These are phyloP conservation scores for Cerrena zonata DNA, from an alignment of 1,284 basidiomycete genomes.

Conservation along the genomic window DNA sequence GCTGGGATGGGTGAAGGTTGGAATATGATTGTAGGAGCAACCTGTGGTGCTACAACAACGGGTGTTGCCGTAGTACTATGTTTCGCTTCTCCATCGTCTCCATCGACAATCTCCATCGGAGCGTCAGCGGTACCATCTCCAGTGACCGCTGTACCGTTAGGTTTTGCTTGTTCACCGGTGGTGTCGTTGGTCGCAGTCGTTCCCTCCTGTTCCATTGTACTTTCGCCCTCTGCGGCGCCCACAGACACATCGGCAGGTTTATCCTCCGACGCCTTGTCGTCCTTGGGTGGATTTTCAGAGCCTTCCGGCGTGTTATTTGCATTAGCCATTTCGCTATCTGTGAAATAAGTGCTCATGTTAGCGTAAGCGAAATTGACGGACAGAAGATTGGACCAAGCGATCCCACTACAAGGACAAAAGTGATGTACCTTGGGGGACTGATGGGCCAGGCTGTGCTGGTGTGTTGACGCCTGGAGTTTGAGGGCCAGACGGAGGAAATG, in stretches of 20 bases:
- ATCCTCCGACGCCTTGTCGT: not conserved
- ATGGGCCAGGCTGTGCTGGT: constrained; percentile 17
- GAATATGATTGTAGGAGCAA: constrained; percentile 1
- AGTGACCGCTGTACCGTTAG: not conserved
- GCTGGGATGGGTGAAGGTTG: constrained; percentile 12
- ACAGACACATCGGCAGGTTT: not conserved
- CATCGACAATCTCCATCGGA: constrained; percentile 43
- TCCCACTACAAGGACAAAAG: too few species aligned
- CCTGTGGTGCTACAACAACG: not conserved
- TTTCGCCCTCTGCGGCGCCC: too few species aligned
- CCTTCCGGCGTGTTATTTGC: not conserved
- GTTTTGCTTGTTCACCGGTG: not conserved
- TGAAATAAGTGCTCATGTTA: too few species aligned
- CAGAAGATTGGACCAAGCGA: too few species aligned
- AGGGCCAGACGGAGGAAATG: constrained; percentile 18
- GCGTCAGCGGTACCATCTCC: constrained; percentile 28
- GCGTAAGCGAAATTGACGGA: too few species aligned
- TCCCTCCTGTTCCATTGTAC: too few species aligned
- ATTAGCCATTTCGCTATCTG: too few species aligned
- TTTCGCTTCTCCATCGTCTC: constrained; percentile 44
- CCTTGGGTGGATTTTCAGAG: not conserved
- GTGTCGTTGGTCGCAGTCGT: not conserved
- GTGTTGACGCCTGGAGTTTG: constrained; percentile 16
- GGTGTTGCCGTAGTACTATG: constrained; percentile 8
- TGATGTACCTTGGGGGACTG: constrained; percentile 8